These are phyloP conservation scores for Cladosporium austrohemisphaericum DNA, from an alignment of 2,329 filamentous ascomycete species.

Conservation along the genomic window DNA sequence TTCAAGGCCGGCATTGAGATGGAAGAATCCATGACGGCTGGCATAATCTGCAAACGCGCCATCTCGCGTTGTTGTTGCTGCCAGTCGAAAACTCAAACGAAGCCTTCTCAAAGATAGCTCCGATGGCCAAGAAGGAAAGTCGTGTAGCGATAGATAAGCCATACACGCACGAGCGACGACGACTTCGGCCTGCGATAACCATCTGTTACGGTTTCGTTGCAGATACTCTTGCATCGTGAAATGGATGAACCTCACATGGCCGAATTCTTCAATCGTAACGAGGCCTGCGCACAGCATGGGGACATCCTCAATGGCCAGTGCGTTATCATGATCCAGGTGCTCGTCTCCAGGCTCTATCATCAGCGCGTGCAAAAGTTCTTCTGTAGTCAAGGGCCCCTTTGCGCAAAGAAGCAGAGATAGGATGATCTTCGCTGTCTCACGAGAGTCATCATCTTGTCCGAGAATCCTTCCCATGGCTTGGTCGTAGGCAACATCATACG, in stretches of 20 bases:
- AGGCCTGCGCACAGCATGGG: background rate
- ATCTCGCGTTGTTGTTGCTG: background rate
- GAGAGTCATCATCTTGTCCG: background rate
- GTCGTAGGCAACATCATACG: background rate
- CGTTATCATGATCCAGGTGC: background rate
- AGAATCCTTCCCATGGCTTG: background rate
- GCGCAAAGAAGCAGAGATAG: background rate
- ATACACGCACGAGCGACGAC: background rate
- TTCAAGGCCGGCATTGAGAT: too few relatives aligned
- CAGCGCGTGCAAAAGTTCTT: background rate
- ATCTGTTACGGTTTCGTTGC: background rate
- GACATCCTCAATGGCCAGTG: background rate
- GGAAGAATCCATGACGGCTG: too few relatives aligned
- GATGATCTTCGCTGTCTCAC: background rate
- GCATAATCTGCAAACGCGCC: too few relatives aligned
- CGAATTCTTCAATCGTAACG: background rate
- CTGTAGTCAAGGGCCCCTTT: background rate
- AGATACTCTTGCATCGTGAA: slow-evolving; percentile 5
- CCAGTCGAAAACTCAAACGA: too few relatives aligned
- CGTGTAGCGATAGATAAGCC: background rate
- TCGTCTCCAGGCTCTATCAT: background rate
- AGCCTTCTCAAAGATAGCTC: too few relatives aligned
- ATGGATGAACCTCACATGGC: background rate
- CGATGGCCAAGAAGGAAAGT: too few relatives aligned
- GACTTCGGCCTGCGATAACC: background rate